A percentile compares a stretch with the other conserved stretches of the same genome.
Evolutionary conservation across 225 moss, liverwort and hornwort species (phyloP).

Genomic region (Bryum argenteum): DNA sequence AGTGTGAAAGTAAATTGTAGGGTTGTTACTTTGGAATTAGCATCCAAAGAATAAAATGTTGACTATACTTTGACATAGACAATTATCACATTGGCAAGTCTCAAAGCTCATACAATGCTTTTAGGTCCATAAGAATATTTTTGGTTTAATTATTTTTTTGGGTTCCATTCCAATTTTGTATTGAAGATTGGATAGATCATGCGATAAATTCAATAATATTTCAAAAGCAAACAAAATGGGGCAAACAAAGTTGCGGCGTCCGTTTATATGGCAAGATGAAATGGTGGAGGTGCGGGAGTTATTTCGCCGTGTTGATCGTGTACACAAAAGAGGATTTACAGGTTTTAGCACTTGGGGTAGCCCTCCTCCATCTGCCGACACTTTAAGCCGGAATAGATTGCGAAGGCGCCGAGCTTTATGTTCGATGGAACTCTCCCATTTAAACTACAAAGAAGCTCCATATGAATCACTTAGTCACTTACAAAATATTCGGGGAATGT

Average conservation of each 20-base stretch:
- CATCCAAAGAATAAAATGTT: too few species aligned
- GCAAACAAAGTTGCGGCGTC: slow-evolving; percentile 40
- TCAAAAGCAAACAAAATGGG: slow-evolving; percentile 38
- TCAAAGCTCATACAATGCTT: not conserved
- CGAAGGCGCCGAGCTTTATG: slow-evolving; percentile 59
- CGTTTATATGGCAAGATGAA: slow-evolving; percentile 85
- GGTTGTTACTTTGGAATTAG: too few species aligned
- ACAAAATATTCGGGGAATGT: slow-evolving; percentile 89
- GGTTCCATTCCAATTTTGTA: not conserved
- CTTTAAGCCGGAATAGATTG: slow-evolving; percentile 70
- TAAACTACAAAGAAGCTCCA: slow-evolving; percentile 80
- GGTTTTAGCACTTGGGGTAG: slow-evolving; percentile 83
- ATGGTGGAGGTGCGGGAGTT: slow-evolving; percentile 83
- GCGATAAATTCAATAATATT: not conserved
- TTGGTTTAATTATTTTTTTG: too few species aligned
- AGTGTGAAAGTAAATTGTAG: too few species aligned
- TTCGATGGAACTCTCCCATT: slow-evolving; percentile 58
- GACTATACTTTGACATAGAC: too few species aligned
- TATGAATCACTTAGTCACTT: slow-evolving; percentile 78
- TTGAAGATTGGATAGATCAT: too few species aligned
- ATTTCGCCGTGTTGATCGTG: slow-evolving; percentile 64
- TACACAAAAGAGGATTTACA: slow-evolving; percentile 60
- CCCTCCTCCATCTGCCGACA: slow-evolving; percentile 65
- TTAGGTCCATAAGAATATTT: not conserved
- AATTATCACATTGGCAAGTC: not conserved